Conservation (phyloP, 768 basidiomycete genomes). For the Psilocybe sp. region DNA sequence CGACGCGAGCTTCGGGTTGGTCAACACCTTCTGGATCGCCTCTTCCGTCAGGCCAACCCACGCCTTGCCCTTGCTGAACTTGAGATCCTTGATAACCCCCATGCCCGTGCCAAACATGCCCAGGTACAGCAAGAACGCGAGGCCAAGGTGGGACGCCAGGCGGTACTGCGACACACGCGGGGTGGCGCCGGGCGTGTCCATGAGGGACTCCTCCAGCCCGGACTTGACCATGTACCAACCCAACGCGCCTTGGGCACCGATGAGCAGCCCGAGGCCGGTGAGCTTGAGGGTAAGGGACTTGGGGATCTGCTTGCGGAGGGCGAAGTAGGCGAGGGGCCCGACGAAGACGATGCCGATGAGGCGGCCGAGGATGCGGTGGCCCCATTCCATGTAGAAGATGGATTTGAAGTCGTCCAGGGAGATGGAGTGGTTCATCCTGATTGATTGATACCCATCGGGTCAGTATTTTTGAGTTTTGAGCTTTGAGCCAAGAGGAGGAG, state of each 20-base stretch:
- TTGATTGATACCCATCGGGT: neutral
- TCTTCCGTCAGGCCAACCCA: conserved; percentile 56
- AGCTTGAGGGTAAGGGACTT: conserved; percentile 61
- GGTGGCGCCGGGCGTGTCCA: conserved; percentile 79
- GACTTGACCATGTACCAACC: conserved; percentile 99
- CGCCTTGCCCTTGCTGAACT: conserved; percentile 51
- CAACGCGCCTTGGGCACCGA: conserved; percentile 87
- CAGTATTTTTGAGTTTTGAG: no score
- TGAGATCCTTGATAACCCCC: conserved; percentile 75
- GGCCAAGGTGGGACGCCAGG: conserved; percentile 90
- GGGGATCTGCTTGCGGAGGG: conserved; percentile 66
- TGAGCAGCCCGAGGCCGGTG: conserved; percentile 69
- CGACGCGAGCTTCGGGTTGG: conserved; percentile 51
- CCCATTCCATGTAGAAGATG: conserved; percentile 99
- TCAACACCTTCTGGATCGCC: conserved; percentile 42
- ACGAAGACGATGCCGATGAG: conserved; percentile 82
- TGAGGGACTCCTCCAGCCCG: conserved; percentile 79
- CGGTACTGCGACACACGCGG: conserved; percentile 97
- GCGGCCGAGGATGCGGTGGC: conserved; percentile 90
- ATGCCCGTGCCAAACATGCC: conserved; percentile 89
- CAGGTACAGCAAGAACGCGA: conserved; percentile 87
- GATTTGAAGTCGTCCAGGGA: conserved; percentile 88
- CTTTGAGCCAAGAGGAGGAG: neutral
- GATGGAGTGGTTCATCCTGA: conserved; percentile 85
- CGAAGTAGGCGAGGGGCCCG: conserved; percentile 80